Evolutionary conservation across 495 filamentous ascomycete genomes (phyloP), one percentile per base, ranked within the genome.

Genomic region (Aspergillus affinis): DNA sequence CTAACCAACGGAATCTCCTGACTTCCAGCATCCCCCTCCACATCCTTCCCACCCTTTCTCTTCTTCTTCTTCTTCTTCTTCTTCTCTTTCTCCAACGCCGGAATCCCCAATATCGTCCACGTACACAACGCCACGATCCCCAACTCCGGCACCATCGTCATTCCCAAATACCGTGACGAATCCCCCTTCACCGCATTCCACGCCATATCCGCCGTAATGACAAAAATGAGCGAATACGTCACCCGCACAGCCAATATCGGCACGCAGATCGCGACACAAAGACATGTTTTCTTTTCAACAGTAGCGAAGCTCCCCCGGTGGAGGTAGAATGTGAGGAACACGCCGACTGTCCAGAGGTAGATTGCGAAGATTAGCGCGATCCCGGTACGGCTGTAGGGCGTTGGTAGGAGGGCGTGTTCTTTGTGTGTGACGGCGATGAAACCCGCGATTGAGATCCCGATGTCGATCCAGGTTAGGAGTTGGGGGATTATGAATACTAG

Each of bases 311-410:
- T 41, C 12, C 5, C 13, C n/a, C 63, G 57, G 55, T 20, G 64
- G 19, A 56, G 48, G 59, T 62, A 62, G 46, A 65, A 63, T 4
- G 50, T 21, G 12, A 63, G n/a, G 20, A 61, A 61, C 2, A 61
- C 49, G 32, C 60, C 65, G 2, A 63, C 60, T 7, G 54, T 59
- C 32, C 61, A 68, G 7, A 65, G 32, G 54, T 65, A 68, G 49
- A 68, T 63, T 17, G 59, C 44, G 12, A 51, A 87, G 10, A 68
- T 48, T 13, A 65, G 30, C 9, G 36, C 60, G 47, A 59, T 65
- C 19, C 65, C 61, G 27, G 65, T 63, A 30, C 62, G 65, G 46
- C 63, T 65, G 23, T 60, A 65, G n/a, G 59, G 48, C 2, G 65
- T 65, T 10, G 65, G 58, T 5, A 61, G 32, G 15, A 18, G 44